Base-by-base conservation (phyloP, 1,284 basidiomycete genomes). In the Sporisorium scitamineum region DNA sequence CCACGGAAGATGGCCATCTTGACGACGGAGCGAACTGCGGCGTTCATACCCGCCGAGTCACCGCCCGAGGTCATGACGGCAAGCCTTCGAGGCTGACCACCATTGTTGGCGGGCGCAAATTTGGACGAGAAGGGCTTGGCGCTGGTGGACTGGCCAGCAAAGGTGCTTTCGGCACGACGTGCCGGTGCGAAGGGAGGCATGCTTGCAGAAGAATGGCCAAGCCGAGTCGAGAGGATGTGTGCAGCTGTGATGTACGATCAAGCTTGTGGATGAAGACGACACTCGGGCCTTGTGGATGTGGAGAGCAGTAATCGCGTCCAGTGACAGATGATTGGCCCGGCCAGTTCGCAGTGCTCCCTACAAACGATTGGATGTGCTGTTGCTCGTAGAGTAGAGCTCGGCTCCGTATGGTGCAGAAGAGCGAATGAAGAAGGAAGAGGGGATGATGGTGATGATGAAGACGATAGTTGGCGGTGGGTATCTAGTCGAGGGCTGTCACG, bases 61-160 rank as follows among this genome's bases (percentile, higher is more conserved):
- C 97, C 96, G 65, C 96, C 97, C 0, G 93, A 94, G 3, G 96
- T 99, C 82, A 99, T 90, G 58, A 97, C 92, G 6, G 95, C 95
- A 83, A 95, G 67, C 32, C 76, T 66, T 45, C 78, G 68, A 37
- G 75, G 75, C 27, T 73, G 69, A 29, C 52, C 71, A n/a, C 48
- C 64, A 61, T 63, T 51, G 59, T 27, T 63, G 37, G 60, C 34
- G 14, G 67, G 55, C 24, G 67, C 57, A 44, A 63, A 62, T 27
- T 69, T 74, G 57, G 61, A 50, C n/a, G 53, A 51, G 20, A 62
- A 31, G n/a, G 61, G 47, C 45, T 69, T 65, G 42, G 26, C 27
- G 22, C 64, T 69, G 50, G 32, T 27, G 3, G 61, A 61, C 20
- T 63, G 57, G 27, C 32, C 62, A 13, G 67, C 41, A 20, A 70